Base-by-base conservation (phyloP, 345 rosid species). In the Alliaria petiolata region DNA sequence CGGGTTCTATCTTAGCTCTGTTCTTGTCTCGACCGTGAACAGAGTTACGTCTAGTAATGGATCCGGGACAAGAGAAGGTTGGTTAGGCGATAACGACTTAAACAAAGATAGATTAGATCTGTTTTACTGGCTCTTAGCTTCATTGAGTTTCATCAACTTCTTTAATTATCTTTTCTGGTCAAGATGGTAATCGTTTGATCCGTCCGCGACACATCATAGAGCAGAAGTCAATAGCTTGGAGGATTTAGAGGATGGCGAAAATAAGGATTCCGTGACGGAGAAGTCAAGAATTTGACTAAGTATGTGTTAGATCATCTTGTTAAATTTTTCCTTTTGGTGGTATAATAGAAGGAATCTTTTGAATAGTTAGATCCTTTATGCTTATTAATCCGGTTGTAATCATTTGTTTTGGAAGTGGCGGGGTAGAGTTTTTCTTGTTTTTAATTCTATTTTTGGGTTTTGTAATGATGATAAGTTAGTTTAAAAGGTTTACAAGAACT, bases 91-190 rank as follows among this genome's bases (percentile, higher is more conserved):
- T 22, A 81, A 83, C 39, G 83, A 86, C 72, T 65, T 85, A 6
- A 86, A 86, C 76, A 78, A 79, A 26, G 85, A 83, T 40, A 83
- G 81, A 59, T 71, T 86, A 25, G 85, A 90, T 79, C 82, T 80
- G 34, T 90, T 90, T 76, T 90, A 87, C 66, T 90, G 91, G 88
- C 71, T 86, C 58, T 76, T 90, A 65, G 90, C 96, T 40, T 68
- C 62, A 31, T 67, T 87, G 34, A 82, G 96, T 57, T 53, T 85
- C 42, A 34, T 85, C 76, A 90, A 80, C 77, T 86, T 87, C 40
- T 76, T 78, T 42, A 77, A 78, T 39, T 87, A 81, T 77, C 64
- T 84, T 33, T 65, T 87, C 45, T 86, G 87, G 78, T 77, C 89
- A 16, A 79, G 79, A 46, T 82, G 87, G 92, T 78, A 84, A 60